Evolutionary conservation across 73 alveolate genomes (phyloP).

Genomic region (Paramecium sonneborni): DNA sequence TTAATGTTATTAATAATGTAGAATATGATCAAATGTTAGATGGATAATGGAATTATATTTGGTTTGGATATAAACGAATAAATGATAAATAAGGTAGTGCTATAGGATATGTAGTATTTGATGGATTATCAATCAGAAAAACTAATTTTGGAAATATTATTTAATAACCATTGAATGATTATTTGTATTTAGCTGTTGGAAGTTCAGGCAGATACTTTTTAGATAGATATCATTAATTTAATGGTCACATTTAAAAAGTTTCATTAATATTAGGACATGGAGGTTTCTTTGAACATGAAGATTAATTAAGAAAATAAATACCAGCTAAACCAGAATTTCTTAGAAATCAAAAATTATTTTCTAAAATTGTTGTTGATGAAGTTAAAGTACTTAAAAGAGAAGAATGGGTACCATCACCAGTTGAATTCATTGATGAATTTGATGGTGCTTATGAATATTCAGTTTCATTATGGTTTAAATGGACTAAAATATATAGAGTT

Average conservation of each 20-base stretch:
- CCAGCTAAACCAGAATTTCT: conserved; percentile 36
- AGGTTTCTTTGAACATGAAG: conserved; percentile 4
- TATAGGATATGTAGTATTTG: background rate
- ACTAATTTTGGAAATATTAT: background rate
- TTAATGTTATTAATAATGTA: background rate
- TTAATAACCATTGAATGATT: background rate
- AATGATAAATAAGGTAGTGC: background rate
- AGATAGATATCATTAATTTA: background rate
- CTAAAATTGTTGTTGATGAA: background rate
- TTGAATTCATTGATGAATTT: background rate
- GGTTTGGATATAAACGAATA: conserved; percentile 12
- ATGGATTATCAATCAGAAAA: background rate
- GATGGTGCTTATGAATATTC: background rate
- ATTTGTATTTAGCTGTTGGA: background rate
- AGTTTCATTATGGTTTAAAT: conserved; percentile 37
- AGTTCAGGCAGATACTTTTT: background rate
- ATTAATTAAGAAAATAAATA: background rate
- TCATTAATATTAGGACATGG: background rate
- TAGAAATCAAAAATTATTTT: background rate
- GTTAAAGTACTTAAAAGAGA: background rate
- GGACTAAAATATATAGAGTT: background rate
- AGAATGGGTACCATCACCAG: background rate
- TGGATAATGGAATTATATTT: conserved; percentile 58
- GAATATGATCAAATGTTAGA: background rate
- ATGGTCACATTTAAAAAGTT: background rate